These are phyloP conservation scores for Xylaria hypoxylon DNA, from an alignment of 2,329 filamentous ascomycete species.

Conservation along the genomic window DNA sequence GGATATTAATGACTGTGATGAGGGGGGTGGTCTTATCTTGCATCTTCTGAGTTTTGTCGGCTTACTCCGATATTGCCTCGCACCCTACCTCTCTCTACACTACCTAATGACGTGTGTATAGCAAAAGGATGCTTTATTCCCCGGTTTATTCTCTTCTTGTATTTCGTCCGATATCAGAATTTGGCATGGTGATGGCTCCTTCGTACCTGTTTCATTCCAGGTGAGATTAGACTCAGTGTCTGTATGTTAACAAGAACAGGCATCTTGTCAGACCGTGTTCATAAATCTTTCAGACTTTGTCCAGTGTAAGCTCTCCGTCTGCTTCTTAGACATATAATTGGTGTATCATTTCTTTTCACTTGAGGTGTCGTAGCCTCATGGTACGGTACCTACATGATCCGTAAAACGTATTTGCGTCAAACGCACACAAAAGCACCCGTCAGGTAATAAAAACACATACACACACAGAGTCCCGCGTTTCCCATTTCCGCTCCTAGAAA, in stretches of 20 bases:
- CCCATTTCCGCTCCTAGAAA: constrained; percentile 20
- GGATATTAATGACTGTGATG: constrained; percentile 25
- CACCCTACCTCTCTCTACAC: not conserved
- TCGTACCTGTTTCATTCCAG: not conserved
- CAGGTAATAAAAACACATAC: not conserved
- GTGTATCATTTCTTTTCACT: constrained; percentile 22
- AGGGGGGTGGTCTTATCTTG: constrained; percentile 10
- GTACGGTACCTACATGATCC: constrained; percentile 31
- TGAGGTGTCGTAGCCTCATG: constrained; percentile 17
- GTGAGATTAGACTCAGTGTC: not conserved
- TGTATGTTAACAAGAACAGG: too few species aligned
- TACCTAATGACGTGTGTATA: too few species aligned
- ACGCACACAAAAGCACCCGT: constrained; percentile 22
- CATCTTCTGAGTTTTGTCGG: constrained; percentile 9
- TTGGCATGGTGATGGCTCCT: not conserved
- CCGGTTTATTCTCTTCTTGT: not conserved
- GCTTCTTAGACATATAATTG: constrained; percentile 3
- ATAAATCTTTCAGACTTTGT: not conserved
- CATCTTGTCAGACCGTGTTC: not conserved
- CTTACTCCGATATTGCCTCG: constrained; percentile 9
- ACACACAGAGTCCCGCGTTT: not conserved
- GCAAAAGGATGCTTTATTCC: not conserved
- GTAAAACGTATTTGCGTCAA: constrained; percentile 24
- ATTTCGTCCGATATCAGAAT: not conserved
- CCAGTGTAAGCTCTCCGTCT: not conserved